Conservation (phyloP, 2,329 filamentous ascomycete species). For the Trichoderma harzianum region DNA sequence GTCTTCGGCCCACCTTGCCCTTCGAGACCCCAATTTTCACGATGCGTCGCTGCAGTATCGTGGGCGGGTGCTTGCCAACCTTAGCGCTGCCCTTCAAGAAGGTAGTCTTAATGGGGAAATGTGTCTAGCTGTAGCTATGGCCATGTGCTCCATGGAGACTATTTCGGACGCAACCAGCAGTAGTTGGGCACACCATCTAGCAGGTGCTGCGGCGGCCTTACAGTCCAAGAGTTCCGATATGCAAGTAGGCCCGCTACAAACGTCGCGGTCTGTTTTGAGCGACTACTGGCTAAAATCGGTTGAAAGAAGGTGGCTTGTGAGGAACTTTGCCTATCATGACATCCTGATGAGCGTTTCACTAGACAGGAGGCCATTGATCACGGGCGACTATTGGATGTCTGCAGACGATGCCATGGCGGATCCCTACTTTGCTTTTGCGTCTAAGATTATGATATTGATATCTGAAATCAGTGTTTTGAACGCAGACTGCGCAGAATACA, state of each 20-base stretch:
- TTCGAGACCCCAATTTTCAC: conserved; percentile 4
- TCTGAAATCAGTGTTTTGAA: conserved; percentile 4
- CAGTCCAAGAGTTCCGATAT: not conserved
- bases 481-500: not conserved
- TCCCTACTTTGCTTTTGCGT: conserved; percentile 1
- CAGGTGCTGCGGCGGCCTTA: not conserved
- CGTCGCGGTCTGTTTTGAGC: not conserved
- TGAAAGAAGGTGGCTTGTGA: not conserved
- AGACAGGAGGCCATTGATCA: not conserved
- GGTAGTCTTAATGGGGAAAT: not conserved
- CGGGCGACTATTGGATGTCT: conserved; percentile 1
- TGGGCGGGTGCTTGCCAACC: not conserved
- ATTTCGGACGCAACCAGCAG: not conserved
- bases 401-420: not conserved
- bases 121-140: not conserved
- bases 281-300: not conserved
- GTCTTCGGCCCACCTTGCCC: conserved; percentile 1
- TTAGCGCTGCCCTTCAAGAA: not conserved
- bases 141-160: conserved; percentile 1
- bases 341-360: not conserved
- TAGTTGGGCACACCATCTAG: not conserved
- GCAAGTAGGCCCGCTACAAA: not conserved
- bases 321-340: conserved; percentile 5
- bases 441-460: not conserved
- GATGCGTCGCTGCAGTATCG: conserved; percentile 1